These are phyloP conservation scores for Thelephora aurantiotincta DNA, from an alignment of 768 basidiomycete genomes.

Conservation along the genomic window DNA sequence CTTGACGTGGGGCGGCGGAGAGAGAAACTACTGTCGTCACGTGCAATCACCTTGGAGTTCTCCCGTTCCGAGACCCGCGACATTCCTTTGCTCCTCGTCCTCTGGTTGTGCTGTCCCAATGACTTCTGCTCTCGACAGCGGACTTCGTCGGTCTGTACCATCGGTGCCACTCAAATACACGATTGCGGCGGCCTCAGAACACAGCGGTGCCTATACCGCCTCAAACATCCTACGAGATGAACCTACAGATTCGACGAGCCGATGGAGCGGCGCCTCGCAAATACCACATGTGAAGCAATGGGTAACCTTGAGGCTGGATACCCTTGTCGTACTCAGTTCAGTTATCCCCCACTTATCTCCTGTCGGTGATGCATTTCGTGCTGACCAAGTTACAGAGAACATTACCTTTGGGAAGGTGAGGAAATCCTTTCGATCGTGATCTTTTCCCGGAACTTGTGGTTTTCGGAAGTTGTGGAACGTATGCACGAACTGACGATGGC, in stretches of 20 bases:
- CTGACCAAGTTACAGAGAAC: conserved; percentile 27
- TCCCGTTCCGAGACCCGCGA: too few species aligned
- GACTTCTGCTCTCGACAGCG: too few species aligned
- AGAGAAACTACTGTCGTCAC: too few species aligned
- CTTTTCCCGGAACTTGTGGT: background rate
- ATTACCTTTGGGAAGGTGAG: conserved; percentile 74
- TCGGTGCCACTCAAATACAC: conserved; percentile 27
- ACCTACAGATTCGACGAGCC: conserved; percentile 47
- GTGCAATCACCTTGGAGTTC: too few species aligned
- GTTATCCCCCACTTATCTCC: conserved; percentile 10
- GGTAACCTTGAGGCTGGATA: conserved; percentile 53
- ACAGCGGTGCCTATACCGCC: conserved; percentile 54
- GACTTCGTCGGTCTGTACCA: conserved; percentile 2
- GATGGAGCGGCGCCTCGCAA: conserved; percentile 65
- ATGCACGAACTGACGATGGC: background rate
- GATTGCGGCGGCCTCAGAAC: conserved; percentile 50
- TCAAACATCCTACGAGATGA: conserved; percentile 56
- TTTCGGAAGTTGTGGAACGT: conserved; percentile 6
- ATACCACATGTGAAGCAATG: conserved; percentile 47
- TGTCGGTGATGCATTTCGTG: conserved; percentile 1
- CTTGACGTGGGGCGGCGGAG: too few species aligned
- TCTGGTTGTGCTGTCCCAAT: too few species aligned
- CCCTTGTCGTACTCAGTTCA: conserved; percentile 52
- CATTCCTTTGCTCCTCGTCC: too few species aligned
- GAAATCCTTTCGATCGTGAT: conserved; percentile 2